Conservation (phyloP, 768 basidiomycete genomes). For the Boletus reticuloceps region DNA sequence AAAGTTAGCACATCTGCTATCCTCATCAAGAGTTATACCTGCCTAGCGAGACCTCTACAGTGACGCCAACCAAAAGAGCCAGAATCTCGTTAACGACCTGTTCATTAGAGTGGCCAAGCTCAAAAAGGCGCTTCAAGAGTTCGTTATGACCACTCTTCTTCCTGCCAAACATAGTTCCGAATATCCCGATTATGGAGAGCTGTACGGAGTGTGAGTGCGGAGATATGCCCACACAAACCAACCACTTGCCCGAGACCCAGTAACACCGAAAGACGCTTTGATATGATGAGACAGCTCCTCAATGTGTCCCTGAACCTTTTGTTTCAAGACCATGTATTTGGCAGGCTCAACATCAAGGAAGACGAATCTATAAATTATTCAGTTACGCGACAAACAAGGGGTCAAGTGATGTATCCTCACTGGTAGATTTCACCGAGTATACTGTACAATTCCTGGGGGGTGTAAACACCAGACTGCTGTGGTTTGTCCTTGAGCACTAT, state of each 20-base stretch:
- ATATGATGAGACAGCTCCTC: constrained; percentile 55
- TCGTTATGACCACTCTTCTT: constrained; percentile 42
- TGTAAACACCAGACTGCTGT: constrained; percentile 55
- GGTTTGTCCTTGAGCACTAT: constrained; percentile 63
- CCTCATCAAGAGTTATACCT: constrained; percentile 9
- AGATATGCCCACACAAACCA: not conserved
- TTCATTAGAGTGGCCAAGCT: constrained; percentile 54
- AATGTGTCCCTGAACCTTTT: constrained; percentile 51
- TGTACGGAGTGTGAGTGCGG: constrained; percentile 5
- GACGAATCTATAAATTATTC: constrained; percentile 50
- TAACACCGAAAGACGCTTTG: constrained; percentile 45
- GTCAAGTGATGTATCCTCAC: constrained; percentile 31
- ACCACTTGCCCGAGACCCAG: constrained; percentile 42
- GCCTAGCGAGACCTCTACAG: constrained; percentile 72
- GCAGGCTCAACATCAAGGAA: constrained; percentile 70
- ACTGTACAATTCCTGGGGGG: constrained; percentile 56
- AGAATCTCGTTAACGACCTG: constrained; percentile 67
- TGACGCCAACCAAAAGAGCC: constrained; percentile 64
- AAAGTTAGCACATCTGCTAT: not conserved
- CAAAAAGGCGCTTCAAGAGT: constrained; percentile 55
- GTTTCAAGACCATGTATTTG: constrained; percentile 53
- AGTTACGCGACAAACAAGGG: not conserved
- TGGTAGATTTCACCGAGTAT: constrained; percentile 71
- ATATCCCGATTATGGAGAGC: constrained; percentile 38
- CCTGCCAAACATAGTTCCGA: constrained; percentile 50